These are phyloP conservation scores for Orbilia oligospora DNA, from an alignment of 2,329 filamentous ascomycete genomes.

Conservation along the genomic window DNA sequence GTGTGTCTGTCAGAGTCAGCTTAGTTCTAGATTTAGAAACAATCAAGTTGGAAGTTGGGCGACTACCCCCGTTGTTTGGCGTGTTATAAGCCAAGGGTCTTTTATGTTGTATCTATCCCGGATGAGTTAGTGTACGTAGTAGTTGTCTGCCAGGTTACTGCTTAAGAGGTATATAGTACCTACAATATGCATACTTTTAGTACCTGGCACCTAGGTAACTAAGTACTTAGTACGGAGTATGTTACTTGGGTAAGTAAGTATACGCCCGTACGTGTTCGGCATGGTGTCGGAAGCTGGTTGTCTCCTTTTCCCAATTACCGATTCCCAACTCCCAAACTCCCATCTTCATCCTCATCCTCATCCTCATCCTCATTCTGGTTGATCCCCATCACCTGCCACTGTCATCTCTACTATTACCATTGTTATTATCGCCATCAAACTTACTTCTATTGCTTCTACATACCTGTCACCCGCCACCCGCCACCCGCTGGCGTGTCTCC, in stretches of 20 bases:
- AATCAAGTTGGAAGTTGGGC: not conserved
- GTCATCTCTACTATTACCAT: not conserved
- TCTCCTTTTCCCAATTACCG: constrained; percentile 17
- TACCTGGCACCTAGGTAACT: too few relatives aligned
- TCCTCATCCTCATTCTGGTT: too few relatives aligned
- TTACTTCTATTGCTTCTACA: too few relatives aligned
- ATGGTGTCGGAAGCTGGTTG: not conserved
- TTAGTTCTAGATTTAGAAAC: constrained; percentile 28
- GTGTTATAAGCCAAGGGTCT: not conserved
- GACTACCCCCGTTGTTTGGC: not conserved
- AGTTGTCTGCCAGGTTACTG: too few relatives aligned
- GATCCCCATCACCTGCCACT: not conserved
- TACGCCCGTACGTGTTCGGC: constrained; percentile 9
- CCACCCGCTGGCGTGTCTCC: not conserved
- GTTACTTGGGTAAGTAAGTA: too few relatives aligned
- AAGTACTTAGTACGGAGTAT: too few relatives aligned
- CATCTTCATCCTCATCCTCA: not conserved
- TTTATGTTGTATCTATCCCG: too few relatives aligned
- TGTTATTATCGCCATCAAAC: not conserved
- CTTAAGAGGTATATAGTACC: too few relatives aligned
- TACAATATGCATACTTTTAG: too few relatives aligned
- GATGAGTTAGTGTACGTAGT: too few relatives aligned
- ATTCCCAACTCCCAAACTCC: constrained; percentile 1
- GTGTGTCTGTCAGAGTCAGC: too few relatives aligned
- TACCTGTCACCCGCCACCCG: too few relatives aligned